Conservation (phyloP, 352 stramenopile genomes). For the Globisporangium splendens region DNA sequence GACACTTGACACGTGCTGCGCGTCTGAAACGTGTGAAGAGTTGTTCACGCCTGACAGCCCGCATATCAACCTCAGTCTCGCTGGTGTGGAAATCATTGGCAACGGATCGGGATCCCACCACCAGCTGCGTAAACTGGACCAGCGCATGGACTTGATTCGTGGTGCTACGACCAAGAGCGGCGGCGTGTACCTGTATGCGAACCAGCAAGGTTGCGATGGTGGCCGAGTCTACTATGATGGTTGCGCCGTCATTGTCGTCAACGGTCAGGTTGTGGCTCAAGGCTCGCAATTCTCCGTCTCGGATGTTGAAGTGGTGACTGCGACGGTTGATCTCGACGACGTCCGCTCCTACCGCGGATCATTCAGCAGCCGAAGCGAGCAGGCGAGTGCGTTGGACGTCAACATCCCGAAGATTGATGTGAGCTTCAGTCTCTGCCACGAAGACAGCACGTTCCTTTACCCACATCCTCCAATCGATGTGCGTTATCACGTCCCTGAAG, state of each 20-base stretch:
- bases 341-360: constrained; percentile 94
- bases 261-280: constrained; percentile 95
- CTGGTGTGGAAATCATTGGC: constrained; percentile 96
- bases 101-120: constrained; percentile 98
- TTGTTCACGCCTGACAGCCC: constrained; percentile 95
- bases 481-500: constrained; percentile 87
- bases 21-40: constrained; percentile 97
- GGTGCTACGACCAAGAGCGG: constrained; percentile 93
- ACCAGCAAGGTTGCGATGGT: constrained; percentile 96
- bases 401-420: constrained; percentile 65
- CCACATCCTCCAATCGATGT: constrained; percentile 56
- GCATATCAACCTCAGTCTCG: constrained; percentile 93
- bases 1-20: constrained; percentile 84
- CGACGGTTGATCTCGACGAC: constrained; percentile 96
- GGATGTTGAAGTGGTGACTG: constrained; percentile 95
- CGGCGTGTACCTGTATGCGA: constrained; percentile 97
- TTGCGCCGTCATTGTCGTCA: constrained; percentile 95
- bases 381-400: constrained; percentile 80
- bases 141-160: constrained; percentile 89
- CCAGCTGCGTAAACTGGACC: constrained; percentile 93
- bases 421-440: constrained; percentile 68
- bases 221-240: constrained; percentile 97
- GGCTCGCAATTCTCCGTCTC: constrained; percentile 95
- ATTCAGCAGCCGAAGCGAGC: constrained; percentile 91
- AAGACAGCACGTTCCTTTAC: constrained; percentile 33